A percentile compares a stretch with the other conserved stretches of the same genome.
Conservation (phyloP, 2,329 filamentous ascomycete species). For the Aschersonia sp. region DNA sequence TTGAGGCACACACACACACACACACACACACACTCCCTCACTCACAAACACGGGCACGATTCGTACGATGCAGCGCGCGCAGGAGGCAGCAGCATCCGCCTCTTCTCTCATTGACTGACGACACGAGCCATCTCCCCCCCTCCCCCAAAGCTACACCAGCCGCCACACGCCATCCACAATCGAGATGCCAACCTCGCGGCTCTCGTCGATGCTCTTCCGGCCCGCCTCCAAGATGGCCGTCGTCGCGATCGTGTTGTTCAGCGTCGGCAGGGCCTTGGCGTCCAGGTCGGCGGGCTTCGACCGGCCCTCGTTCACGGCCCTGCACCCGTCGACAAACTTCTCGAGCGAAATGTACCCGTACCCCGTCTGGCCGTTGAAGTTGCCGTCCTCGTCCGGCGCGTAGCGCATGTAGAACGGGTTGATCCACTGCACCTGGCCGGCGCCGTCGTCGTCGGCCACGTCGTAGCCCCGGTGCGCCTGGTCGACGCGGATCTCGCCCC, state of each 20-base stretch:
- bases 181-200: slow-evolving; percentile 60
- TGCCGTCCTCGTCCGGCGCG: slow-evolving; percentile 84
- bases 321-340: slow-evolving; percentile 86
- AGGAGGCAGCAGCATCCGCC: too few species aligned
- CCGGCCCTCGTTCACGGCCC: slow-evolving; percentile 58
- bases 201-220: slow-evolving; percentile 70
- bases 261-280: slow-evolving; percentile 64
- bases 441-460: slow-evolving; percentile 61
- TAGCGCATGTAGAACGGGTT: slow-evolving; percentile 97
- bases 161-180: slow-evolving; percentile 53
- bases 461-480: slow-evolving; percentile 93
- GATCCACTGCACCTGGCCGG: slow-evolving; percentile 62
- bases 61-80: too few species aligned
- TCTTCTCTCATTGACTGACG: too few species aligned
- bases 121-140: too few species aligned
- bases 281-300: slow-evolving; percentile 65
- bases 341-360: slow-evolving; percentile 93
- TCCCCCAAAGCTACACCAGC: slow-evolving; percentile 23
- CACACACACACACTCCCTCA: too few species aligned
- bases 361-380: slow-evolving; percentile 80
- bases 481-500: slow-evolving; percentile 78
- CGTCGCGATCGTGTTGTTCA: slow-evolving; percentile 80
- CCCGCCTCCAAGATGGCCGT: slow-evolving; percentile 87
- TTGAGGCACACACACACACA: too few species aligned
- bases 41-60: too few species aligned